Evolutionary conservation across 768 basidiomycete genomes (phyloP).

Genomic region (Agaricus subrufescens): DNA sequence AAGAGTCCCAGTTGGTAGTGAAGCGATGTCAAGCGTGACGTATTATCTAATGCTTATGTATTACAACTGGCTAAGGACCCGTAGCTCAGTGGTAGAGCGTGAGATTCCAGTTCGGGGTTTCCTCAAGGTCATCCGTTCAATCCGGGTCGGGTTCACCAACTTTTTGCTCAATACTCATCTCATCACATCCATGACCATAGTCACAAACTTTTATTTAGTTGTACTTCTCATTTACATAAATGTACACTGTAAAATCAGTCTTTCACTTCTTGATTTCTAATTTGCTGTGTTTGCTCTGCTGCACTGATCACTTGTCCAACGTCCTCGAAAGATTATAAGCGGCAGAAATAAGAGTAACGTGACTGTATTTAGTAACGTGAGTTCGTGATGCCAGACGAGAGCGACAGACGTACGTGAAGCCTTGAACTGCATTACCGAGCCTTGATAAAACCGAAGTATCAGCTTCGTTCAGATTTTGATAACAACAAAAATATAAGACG

Average conservation of each 20-base stretch:
- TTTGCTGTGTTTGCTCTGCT: not conserved
- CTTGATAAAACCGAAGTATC: slow-evolving; percentile 27
- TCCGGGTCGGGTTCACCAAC: slow-evolving; percentile 33
- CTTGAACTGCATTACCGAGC: slow-evolving; percentile 84
- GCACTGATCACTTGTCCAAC: not conserved
- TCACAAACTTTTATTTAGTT: not conserved
- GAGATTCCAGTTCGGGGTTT: slow-evolving; percentile 29
- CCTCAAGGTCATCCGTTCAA: slow-evolving; percentile 47
- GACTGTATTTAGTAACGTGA: slow-evolving; percentile 32
- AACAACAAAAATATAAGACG: slow-evolving; percentile 17
- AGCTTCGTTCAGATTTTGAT: not conserved
- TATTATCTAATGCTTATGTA: not conserved
- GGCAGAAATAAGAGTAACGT: slow-evolving; percentile 81
- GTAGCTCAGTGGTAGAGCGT: slow-evolving; percentile 38
- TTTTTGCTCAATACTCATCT: not conserved
- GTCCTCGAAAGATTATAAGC: slow-evolving; percentile 82
- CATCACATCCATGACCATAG: not conserved
- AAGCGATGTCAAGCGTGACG: too few relatives aligned
- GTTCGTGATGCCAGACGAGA: not conserved
- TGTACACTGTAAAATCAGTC: not conserved
- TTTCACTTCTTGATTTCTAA: not conserved
- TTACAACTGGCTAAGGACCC: slow-evolving; percentile 17
- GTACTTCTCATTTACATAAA: not conserved
- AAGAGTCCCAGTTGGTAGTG: too few relatives aligned
- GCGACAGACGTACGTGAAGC: slow-evolving; percentile 66